Evolutionary conservation across 2,329 filamentous ascomycete species (phyloP).

Genomic region (Curvularia eragrostidis): DNA sequence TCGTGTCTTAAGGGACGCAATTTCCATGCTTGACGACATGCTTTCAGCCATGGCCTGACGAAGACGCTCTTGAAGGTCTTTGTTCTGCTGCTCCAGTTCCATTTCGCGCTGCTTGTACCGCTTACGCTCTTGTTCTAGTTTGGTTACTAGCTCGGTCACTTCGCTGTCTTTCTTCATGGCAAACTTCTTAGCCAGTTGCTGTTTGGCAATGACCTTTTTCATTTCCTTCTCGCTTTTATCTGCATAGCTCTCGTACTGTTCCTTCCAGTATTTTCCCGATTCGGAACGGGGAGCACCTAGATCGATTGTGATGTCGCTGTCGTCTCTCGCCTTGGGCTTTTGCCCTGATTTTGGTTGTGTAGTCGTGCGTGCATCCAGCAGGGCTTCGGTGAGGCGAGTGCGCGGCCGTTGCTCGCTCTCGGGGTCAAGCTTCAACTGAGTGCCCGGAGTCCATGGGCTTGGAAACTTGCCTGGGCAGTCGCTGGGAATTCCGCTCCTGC

Average conservation of each 20-base stretch:
- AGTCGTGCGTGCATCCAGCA: conserved; percentile 55
- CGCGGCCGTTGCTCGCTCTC: conserved; percentile 44
- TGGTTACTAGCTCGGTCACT: conserved; percentile 68
- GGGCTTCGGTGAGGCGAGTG: conserved; percentile 54
- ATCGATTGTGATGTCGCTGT: conserved; percentile 71
- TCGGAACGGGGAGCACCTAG: conserved; percentile 76
- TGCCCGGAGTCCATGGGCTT: conserved; percentile 58
- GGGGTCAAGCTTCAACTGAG: conserved; percentile 39
- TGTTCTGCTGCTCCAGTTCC: conserved; percentile 66
- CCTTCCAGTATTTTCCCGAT: conserved; percentile 81
- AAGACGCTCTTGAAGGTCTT: conserved; percentile 50
- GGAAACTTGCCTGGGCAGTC: conserved; percentile 58
- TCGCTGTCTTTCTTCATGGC: conserved; percentile 79
- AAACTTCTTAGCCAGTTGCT: conserved; percentile 78
- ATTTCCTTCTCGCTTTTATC: conserved; percentile 75
- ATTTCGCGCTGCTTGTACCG: conserved; percentile 70
- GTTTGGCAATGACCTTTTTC: conserved; percentile 79
- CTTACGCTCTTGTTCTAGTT: conserved; percentile 71
- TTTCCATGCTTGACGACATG: conserved; percentile 40
- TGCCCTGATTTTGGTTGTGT: conserved; percentile 40
- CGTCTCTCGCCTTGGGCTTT: conserved; percentile 51
- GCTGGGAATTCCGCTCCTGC: conserved; percentile 57
- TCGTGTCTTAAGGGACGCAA: conserved; percentile 43
- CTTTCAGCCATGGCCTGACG: conserved; percentile 45
- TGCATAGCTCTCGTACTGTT: conserved; percentile 76